Evolutionary conservation across 176 grass and related monocot genomes (phyloP).

Genomic region (Phoenix dactylifera): DNA sequence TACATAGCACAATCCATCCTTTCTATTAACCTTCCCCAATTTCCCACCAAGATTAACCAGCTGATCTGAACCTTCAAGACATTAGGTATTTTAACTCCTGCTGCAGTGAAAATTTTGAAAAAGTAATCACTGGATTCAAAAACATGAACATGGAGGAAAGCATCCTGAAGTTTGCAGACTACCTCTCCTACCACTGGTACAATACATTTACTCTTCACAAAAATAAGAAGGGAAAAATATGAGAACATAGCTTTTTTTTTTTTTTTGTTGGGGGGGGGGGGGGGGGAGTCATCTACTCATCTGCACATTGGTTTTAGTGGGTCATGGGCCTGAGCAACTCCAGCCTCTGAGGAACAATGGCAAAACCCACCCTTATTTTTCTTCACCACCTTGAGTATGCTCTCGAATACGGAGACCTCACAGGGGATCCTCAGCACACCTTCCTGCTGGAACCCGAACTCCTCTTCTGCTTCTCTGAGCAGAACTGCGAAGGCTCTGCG

Average conservation of each 20-base stretch:
- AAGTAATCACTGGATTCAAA: too few species aligned
- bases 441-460: conserved; percentile 79
- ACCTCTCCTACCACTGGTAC: too few species aligned
- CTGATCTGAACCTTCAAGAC: too few species aligned
- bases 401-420: conserved; percentile 49
- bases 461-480: conserved; percentile 66
- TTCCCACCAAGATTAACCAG: too few species aligned
- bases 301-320: conserved; percentile 44
- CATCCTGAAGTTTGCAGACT: too few species aligned
- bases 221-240: neutral
- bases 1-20: too few species aligned
- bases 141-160: too few species aligned
- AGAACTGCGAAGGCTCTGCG: conserved; percentile 45
- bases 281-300: conserved; percentile 5
- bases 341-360: conserved; percentile 45
- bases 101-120: too few species aligned
- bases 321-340: conserved; percentile 14
- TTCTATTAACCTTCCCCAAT: too few species aligned
- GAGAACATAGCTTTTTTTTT: neutral
- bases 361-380: conserved; percentile 39
- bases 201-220: neutral
- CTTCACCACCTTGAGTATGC: conserved; percentile 40
- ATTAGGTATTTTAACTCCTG: too few species aligned
- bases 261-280: too few species aligned
- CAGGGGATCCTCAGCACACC: conserved; percentile 71